Evolutionary conservation across 2,329 filamentous ascomycete genomes (phyloP).

Genomic region (Fulvia fulva): DNA sequence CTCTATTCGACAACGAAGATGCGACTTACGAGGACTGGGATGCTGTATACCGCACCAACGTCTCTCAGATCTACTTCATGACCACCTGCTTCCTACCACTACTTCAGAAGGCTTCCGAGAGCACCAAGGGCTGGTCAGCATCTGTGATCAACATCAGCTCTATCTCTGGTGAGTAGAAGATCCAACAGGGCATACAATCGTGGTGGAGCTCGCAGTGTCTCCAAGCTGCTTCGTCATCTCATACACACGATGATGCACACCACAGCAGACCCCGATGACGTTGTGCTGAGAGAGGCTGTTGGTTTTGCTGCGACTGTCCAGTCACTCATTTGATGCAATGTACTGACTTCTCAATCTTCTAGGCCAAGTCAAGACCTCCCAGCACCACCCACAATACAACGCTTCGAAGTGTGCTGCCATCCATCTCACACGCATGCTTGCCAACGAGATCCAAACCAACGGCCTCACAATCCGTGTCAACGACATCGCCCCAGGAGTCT

Average conservation of each 20-base stretch:
- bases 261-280: too few relatives aligned
- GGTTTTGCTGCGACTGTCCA: too few relatives aligned
- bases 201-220: too few relatives aligned
- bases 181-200: too few relatives aligned
- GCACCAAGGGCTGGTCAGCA: conserved; percentile 41
- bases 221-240: too few relatives aligned
- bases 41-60: conserved; percentile 44
- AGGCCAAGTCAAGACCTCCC: conserved; percentile 43
- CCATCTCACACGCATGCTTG: conserved; percentile 55
- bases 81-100: conserved; percentile 46
- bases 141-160: conserved; percentile 46
- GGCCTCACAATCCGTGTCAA: conserved; percentile 55
- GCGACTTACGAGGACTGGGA: conserved; percentile 44
- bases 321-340: too few relatives aligned
- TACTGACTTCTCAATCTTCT: too few relatives aligned
- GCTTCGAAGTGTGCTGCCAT: conserved; percentile 44
- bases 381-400: conserved; percentile 49
- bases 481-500: conserved; percentile 51
- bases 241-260: too few relatives aligned
- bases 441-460: conserved; percentile 50
- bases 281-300: too few relatives aligned
- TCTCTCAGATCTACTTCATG: conserved; percentile 48
- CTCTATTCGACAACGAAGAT: conserved; percentile 43
- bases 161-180: too few relatives aligned
- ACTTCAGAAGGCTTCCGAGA: conserved; percentile 42